Evolutionary conservation across 257 asterid species (phyloP), one percentile per base, ranked within the genome.

Genomic region (Jasminum sambac): DNA sequence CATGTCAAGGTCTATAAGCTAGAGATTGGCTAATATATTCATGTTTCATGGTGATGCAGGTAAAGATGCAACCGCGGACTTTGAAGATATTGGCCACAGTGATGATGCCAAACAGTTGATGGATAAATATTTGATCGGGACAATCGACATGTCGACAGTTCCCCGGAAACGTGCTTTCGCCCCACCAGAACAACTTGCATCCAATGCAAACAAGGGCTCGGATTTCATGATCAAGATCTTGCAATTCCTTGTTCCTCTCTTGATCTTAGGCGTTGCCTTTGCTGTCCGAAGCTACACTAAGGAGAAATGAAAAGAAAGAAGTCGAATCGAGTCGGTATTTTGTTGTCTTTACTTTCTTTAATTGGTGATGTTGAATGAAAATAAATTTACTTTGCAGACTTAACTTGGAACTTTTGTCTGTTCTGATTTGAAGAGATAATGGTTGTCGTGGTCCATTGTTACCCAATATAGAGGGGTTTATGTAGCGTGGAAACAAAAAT

Each of bases 11-110:
- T 6, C 40, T 63, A 25, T 74, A 23, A 57, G 46, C 4, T n/a
- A n/a, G 11, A 25, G 19, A 50, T 5, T 8, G 55, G 17, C 17
- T 68, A 30, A 63, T 77, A n/a, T 69, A 26, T n/a, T n/a, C n/a
- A n/a, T n/a, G n/a, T n/a, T 5, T 26, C 30, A 0, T 21, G 30
- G 5, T 52, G 61, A 52, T 80, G 68, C 85, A 92, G 98, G 96
- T 40, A 92, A 92, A 72, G 98, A 92, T 68, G 96, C 96, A 37
- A 86, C 96, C 36, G 77, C 80, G 26, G 97, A 91, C 80, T 91
- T 87, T 17, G 97, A 91, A 74, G 96, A 91, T 52, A 82, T 82
- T 36, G 96, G 96, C 17, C 96, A 92, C 82, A 89, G 96, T 73
- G 96, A 92, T 68, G 44, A 79, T 0, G 96, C 98, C 17, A 83